Base-by-base conservation (phyloP, 2,329 filamentous ascomycete species). In the Pleomassaria siparia region DNA sequence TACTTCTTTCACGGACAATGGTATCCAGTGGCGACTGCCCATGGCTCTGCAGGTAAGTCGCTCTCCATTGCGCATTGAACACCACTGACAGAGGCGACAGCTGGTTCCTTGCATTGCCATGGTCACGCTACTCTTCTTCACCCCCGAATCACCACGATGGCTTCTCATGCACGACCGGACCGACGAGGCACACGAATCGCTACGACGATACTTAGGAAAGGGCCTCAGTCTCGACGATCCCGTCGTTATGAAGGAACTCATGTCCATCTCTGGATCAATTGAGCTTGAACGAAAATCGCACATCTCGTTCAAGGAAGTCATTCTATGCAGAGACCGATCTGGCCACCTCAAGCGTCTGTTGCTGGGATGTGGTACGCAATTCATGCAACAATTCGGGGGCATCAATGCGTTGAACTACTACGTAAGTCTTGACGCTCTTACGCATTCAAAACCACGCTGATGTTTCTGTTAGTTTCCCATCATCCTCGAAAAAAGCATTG, bases 51-150 rank as follows among this genome's bases (percentile, higher is more conserved):
- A 53, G 37, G 50, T 50, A 30, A 44, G 42, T 15, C 30, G 36
- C 12, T 16, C 13, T 35, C 16, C 3, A 18, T 35, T 4, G 7
- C 35, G 5, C 13, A 9, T 9, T 4, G 18, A 16, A 22, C 5
- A 8, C 21, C 29, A 13, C 44, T 47, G 20, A 47, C 24, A 24
- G 15, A 36, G 75, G 1, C 53, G 77, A 0, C 75, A 79, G 51
- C 62, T 73, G 26, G 45, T 74, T 10, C 75, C 72, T 2, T 67
- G 64, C 16, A 53, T 59, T 13, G 58, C 53, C 62, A 67, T 75
- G 43, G 62, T 76, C 5, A 44, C 63, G 2, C 69, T 76, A 26
- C 62, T 77, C 6, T 35, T 35, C 32, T 35, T 35, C 32, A 35
- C 32, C 20, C 50, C 50, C 5, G 50, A 53, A 35, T 36, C 24